These are phyloP conservation scores for Xylaria cubensis DNA, from an alignment of 495 filamentous ascomycete genomes.

Conservation along the genomic window DNA sequence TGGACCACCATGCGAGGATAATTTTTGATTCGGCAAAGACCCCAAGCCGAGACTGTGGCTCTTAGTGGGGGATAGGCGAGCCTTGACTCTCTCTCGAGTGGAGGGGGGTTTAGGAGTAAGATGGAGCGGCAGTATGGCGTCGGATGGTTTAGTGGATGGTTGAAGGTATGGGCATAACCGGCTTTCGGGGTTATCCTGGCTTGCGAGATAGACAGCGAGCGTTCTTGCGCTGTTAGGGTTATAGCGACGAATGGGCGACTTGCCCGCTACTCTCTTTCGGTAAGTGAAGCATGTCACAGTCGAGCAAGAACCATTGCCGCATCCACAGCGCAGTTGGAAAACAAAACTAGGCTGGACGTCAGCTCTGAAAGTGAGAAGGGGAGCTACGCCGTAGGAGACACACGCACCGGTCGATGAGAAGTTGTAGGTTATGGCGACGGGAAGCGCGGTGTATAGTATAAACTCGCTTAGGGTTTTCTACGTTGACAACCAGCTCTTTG, in stretches of 20 bases:
- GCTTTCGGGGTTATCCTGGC: slow-evolving; percentile 75
- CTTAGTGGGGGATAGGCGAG: slow-evolving; percentile 20
- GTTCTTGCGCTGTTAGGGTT: slow-evolving; percentile 74
- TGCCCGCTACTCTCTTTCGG: slow-evolving; percentile 67
- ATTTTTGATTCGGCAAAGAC: neutral
- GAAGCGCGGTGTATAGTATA: slow-evolving; percentile 59
- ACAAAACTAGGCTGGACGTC: slow-evolving; percentile 67
- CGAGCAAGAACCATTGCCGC: slow-evolving; percentile 69
- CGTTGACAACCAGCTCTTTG: slow-evolving; percentile 53
- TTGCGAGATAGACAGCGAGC: slow-evolving; percentile 79
- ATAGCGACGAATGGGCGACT: slow-evolving; percentile 75
- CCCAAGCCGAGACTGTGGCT: neutral
- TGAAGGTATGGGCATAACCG: slow-evolving; percentile 70
- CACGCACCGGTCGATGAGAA: slow-evolving; percentile 60
- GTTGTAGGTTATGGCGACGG: slow-evolving; percentile 59
- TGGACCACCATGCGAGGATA: neutral
- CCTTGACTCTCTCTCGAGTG: slow-evolving; percentile 28
- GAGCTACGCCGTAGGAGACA: neutral
- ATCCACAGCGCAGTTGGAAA: slow-evolving; percentile 83
- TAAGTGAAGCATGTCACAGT: slow-evolving; percentile 83
- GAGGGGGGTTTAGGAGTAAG: slow-evolving; percentile 43
- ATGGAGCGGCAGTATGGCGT: slow-evolving; percentile 45
- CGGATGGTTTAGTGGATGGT: slow-evolving; percentile 45
- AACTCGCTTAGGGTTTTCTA: slow-evolving; percentile 60
- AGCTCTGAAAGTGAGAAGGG: slow-evolving; percentile 21